These are phyloP conservation scores for Diaporthe aspalathi DNA, from an alignment of 2,329 filamentous ascomycete genomes.

Conservation along the genomic window DNA sequence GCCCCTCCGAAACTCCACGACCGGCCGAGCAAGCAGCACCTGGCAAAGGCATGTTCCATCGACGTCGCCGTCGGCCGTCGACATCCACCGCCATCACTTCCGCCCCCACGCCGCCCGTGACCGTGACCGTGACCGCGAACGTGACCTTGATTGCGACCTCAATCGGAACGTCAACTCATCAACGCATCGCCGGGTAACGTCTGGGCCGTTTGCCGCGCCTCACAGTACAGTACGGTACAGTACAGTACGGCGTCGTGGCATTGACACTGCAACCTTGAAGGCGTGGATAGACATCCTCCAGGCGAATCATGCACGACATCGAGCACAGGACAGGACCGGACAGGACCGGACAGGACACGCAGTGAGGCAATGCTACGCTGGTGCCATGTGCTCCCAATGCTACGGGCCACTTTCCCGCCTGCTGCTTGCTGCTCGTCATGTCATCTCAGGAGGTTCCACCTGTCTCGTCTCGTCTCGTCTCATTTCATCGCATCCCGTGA, in stretches of 20 bases:
- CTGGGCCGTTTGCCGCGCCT: too few relatives aligned
- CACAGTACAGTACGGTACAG: too few relatives aligned
- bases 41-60: too few relatives aligned
- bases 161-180: not conserved
- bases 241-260: slow-evolving; percentile 16
- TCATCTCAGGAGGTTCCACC: slow-evolving; percentile 23
- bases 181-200: not conserved
- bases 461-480: slow-evolving; percentile 12
- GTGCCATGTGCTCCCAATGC: slow-evolving; percentile 29
- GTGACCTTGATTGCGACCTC: slow-evolving; percentile 8
- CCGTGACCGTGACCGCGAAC: not conserved
- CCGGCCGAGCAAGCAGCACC: too few relatives aligned
- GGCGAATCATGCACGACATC: slow-evolving; percentile 31
- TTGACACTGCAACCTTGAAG: slow-evolving; percentile 25
- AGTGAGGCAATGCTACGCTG: slow-evolving; percentile 28
- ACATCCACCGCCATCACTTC: not conserved
- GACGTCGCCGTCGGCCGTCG: not conserved
- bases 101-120: not conserved
- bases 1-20: not conserved
- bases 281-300: slow-evolving; percentile 6
- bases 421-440: slow-evolving; percentile 15
- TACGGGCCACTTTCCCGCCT: slow-evolving; percentile 7
- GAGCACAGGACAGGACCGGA: not conserved
- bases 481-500: slow-evolving; percentile 24
- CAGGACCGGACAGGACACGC: not conserved